A percentile compares a stretch with the other conserved stretches of the same genome.
These are phyloP conservation scores for Sporothrix variecibatus DNA, from an alignment of 2,329 filamentous ascomycete genomes.

Conservation along the genomic window DNA sequence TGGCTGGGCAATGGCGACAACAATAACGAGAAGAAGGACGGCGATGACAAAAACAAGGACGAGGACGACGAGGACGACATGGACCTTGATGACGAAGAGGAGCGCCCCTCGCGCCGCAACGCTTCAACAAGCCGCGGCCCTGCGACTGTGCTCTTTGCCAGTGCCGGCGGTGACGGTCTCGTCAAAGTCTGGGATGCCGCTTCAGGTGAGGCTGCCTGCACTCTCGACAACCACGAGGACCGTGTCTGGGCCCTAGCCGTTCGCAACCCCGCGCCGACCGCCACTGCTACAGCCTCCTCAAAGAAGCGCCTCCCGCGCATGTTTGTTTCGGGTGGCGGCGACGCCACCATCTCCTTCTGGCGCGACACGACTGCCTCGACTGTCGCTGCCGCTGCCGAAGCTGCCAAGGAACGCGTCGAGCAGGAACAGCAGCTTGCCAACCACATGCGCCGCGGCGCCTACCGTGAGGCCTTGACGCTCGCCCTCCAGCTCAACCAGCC, in stretches of 20 bases:
- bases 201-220: constrained; percentile 80
- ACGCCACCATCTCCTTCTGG: constrained; percentile 95
- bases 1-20: constrained; percentile 69
- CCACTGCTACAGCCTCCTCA: constrained; percentile 35
- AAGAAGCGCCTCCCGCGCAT: constrained; percentile 48
- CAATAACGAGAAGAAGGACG: constrained; percentile 35
- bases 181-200: constrained; percentile 96
- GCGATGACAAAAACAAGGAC: constrained; percentile 56
- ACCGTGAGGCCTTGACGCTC: constrained; percentile 88
- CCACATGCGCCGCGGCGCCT: constrained; percentile 83
- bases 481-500: constrained; percentile 94
- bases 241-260: constrained; percentile 88
- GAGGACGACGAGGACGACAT: constrained; percentile 17
- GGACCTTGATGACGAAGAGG: constrained; percentile 17
- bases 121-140: background rate
- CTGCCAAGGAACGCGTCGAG: constrained; percentile 75
- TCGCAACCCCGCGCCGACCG: constrained; percentile 51
- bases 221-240: constrained; percentile 95
- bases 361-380: constrained; percentile 84
- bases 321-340: constrained; percentile 86
- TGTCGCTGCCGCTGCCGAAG: constrained; percentile 70
- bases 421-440: constrained; percentile 95
- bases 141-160: constrained; percentile 66
- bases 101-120: background rate
- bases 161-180: constrained; percentile 88